A percentile compares a stretch with the other conserved stretches of the same genome.
These are phyloP conservation scores for Pseudophaeomoniella oleicola DNA, from an alignment of 2,329 filamentous ascomycete genomes.

Conservation along the genomic window DNA sequence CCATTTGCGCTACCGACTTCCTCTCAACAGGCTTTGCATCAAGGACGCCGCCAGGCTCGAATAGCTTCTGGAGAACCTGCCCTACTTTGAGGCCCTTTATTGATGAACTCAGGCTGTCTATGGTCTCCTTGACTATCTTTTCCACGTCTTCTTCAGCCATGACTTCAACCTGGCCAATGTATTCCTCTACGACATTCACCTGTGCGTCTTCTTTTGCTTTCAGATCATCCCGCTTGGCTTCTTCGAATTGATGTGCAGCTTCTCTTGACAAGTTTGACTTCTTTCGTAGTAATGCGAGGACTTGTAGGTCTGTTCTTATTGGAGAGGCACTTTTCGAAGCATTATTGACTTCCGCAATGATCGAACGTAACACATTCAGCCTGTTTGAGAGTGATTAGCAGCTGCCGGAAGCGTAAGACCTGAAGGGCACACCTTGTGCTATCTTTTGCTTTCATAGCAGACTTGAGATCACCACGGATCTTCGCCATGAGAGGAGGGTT, in stretches of 20 bases:
- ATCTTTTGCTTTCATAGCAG: slow-evolving; percentile 35
- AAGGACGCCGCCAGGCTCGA: background rate
- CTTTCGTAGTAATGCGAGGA: slow-evolving; percentile 31
- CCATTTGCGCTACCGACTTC: background rate
- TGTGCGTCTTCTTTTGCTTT: slow-evolving; percentile 30
- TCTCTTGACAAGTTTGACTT: slow-evolving; percentile 21
- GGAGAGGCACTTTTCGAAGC: slow-evolving; percentile 29
- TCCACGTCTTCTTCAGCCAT: slow-evolving; percentile 25
- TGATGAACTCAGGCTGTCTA: background rate
- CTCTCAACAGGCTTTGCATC: background rate
- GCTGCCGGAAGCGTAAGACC: slow-evolving; percentile 1
- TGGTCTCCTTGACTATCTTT: slow-evolving; percentile 16
- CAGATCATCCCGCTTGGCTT: slow-evolving; percentile 26
- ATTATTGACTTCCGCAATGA: slow-evolving; percentile 35
- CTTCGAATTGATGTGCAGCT: slow-evolving; percentile 25
- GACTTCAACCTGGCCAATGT: slow-evolving; percentile 26
- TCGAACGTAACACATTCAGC: slow-evolving; percentile 31
- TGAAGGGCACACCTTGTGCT: slow-evolving; percentile 21
- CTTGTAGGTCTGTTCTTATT: slow-evolving; percentile 30
- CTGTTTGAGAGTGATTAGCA: no score
- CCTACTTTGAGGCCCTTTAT: background rate
- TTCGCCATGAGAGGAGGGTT: slow-evolving; percentile 28
- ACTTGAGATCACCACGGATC: slow-evolving; percentile 31
- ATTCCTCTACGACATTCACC: slow-evolving; percentile 27
- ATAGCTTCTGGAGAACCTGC: background rate